Percentiles rank a stretch among this genome's conserved stretches.
These are phyloP conservation scores for Leucocoprinus leucothites DNA, from an alignment of 768 basidiomycete species.

Conservation along the genomic window DNA sequence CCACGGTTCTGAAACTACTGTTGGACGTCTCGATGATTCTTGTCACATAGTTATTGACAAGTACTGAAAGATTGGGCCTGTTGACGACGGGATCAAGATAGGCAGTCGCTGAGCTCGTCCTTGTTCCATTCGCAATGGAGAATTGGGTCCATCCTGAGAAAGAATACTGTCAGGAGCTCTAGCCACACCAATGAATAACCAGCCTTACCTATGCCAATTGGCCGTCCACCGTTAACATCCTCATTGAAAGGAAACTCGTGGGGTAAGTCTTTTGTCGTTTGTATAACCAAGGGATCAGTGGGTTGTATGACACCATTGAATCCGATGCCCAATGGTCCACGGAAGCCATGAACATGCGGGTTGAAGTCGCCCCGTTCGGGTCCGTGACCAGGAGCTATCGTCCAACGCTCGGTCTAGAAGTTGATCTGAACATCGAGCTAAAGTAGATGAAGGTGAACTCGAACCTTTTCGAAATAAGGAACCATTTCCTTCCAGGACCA, in stretches of 20 bases:
- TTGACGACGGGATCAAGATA: slow-evolving; percentile 27
- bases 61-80: slow-evolving; percentile 32
- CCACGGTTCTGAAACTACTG: not conserved
- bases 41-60: slow-evolving; percentile 26
- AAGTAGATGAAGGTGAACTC: not conserved
- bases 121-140: slow-evolving; percentile 10
- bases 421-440: no score
- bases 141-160: slow-evolving; percentile 6
- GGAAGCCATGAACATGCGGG: slow-evolving; percentile 9
- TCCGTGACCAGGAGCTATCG: not conserved
- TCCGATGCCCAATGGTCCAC: slow-evolving; percentile 5
- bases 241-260: slow-evolving; percentile 6
- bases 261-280: slow-evolving; percentile 2
- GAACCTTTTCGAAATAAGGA: not conserved
- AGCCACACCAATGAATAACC: not conserved
- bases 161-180: not conserved
- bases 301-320: not conserved
- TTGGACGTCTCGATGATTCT: slow-evolving; percentile 18
- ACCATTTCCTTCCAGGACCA: slow-evolving; percentile 34
- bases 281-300: not conserved
- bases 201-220: slow-evolving; percentile 10
- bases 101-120: slow-evolving; percentile 29
- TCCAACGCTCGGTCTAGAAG: not conserved
- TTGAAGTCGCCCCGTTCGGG: slow-evolving; percentile 2
- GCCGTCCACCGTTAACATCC: not conserved